Base-by-base conservation (phyloP, 257 asterid species). In the Fraxinus cuspidata region DNA sequence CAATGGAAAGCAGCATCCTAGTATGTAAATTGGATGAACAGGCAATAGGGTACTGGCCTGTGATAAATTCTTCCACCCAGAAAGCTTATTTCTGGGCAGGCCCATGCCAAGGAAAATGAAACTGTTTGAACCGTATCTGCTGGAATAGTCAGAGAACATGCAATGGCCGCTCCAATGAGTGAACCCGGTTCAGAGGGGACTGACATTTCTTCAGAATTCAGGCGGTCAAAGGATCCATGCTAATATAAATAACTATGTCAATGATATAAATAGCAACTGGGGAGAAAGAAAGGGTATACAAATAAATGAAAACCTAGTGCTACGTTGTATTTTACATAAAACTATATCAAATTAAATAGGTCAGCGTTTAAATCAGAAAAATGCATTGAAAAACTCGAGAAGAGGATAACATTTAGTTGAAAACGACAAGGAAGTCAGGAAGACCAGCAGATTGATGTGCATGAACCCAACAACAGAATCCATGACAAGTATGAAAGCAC, bases 141-240 rank as follows among this genome's bases (percentile, higher is more conserved):
- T 70, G 96, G 96, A 85, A 96, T 79, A 69, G 90, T 86, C 75
- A 93, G 64, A 49, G 98, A 89, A 77, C 98, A 97, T 75, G 99
- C 96, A 81, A 96, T 80, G 47, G 99, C 98, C 15, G 98, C 97
- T 82, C 99, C 99, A 78, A 89, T 81, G 67, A 82, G 77, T 42
- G 97, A 85, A 77, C 96, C 96, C 40, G 90, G 89, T 78, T 90
- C 92, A 80, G 98, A 92, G 81, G 99, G 97, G 84, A 35, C 76
- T 58, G 94, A 90, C 78, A 83, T 86, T 77, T 88, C 95, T 78
- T 87, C 94, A 81, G 83, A 81, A 40, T 87, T 87, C 49, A 92
- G 91, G 91, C 78, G 89, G 83, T 92, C 92, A 75, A 96, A 96
- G 66, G 98, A 96, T 86, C 98, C 98, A 77, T 74, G 92, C 99